These are phyloP conservation scores for Phytophthora chlamydospora DNA, from an alignment of 352 stramenopile genomes.

Conservation along the genomic window DNA sequence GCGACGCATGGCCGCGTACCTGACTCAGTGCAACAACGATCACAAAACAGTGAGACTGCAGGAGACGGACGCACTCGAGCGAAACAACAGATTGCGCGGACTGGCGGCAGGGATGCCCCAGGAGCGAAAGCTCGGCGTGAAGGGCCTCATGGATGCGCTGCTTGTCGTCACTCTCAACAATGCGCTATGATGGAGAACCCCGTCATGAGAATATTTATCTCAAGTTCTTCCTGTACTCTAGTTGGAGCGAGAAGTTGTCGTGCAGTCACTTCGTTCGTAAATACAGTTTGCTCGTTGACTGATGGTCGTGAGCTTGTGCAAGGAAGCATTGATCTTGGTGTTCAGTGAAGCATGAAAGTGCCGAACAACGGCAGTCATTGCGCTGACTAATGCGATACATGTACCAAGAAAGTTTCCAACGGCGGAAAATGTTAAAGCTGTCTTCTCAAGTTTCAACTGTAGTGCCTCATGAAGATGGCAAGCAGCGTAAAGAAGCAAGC, in stretches of 20 bases:
- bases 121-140: slow-evolving; percentile 22
- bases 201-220: slow-evolving; percentile 28
- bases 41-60: slow-evolving; percentile 12
- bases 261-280: not conserved
- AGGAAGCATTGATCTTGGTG: too few species aligned
- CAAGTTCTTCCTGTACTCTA: not conserved
- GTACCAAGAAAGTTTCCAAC: too few species aligned
- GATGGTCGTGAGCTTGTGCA: not conserved
- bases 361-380: too few species aligned
- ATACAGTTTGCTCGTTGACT: not conserved
- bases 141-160: slow-evolving; percentile 36
- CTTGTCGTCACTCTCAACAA: slow-evolving; percentile 40
- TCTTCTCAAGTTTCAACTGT: too few species aligned
- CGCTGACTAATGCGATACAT: too few species aligned
- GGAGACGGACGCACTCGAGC: slow-evolving; percentile 4
- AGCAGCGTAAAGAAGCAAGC: too few species aligned
- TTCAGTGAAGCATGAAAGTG: too few species aligned
- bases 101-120: slow-evolving; percentile 13
- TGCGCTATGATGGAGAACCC: slow-evolving; percentile 9
- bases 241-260: not conserved
- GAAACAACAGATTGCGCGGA: slow-evolving; percentile 21
- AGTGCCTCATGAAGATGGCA: too few species aligned
- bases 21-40: slow-evolving; percentile 31
- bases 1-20: slow-evolving; percentile 24
- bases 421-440: too few species aligned